These are phyloP conservation scores for Chenopodium quinoa DNA, from an alignment of 148 eudicot genomes.

Conservation along the genomic window DNA sequence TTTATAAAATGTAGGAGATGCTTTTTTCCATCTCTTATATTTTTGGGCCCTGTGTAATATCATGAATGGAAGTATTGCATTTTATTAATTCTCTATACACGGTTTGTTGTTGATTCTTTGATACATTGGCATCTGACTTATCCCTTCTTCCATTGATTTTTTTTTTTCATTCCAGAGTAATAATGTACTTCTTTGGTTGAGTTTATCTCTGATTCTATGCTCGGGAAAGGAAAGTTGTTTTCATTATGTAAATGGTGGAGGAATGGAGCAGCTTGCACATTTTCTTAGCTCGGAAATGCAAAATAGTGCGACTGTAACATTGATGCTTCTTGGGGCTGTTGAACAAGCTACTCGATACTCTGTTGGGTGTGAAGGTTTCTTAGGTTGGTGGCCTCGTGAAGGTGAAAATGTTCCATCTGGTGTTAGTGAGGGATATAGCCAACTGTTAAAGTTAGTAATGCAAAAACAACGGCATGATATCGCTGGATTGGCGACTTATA, in stretches of 20 bases:
- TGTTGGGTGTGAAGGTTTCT: slow-evolving; percentile 93
- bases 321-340: slow-evolving; percentile 80
- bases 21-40: background rate
- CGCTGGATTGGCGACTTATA: slow-evolving; percentile 75
- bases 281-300: slow-evolving; percentile 44
- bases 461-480: slow-evolving; percentile 82
- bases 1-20: background rate
- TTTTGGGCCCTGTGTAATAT: background rate
- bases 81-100: background rate
- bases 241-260: slow-evolving; percentile 79
- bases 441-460: slow-evolving; percentile 74
- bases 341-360: slow-evolving; percentile 86
- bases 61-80: background rate
- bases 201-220: slow-evolving; percentile 70
- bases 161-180: slow-evolving; percentile 50
- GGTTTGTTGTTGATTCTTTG: slow-evolving; percentile 4
- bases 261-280: slow-evolving; percentile 71
- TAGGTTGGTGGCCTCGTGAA: slow-evolving; percentile 99
- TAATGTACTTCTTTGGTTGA: slow-evolving; percentile 67
- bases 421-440: slow-evolving; percentile 80
- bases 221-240: slow-evolving; percentile 86
- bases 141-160: slow-evolving; percentile 15
- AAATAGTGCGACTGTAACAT: slow-evolving; percentile 49
- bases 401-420: slow-evolving; percentile 71
- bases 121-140: slow-evolving; percentile 11